These are phyloP conservation scores for Mucor velutinosus DNA, from an alignment of 371 early-diverging fungal genomes.

Conservation along the genomic window DNA sequence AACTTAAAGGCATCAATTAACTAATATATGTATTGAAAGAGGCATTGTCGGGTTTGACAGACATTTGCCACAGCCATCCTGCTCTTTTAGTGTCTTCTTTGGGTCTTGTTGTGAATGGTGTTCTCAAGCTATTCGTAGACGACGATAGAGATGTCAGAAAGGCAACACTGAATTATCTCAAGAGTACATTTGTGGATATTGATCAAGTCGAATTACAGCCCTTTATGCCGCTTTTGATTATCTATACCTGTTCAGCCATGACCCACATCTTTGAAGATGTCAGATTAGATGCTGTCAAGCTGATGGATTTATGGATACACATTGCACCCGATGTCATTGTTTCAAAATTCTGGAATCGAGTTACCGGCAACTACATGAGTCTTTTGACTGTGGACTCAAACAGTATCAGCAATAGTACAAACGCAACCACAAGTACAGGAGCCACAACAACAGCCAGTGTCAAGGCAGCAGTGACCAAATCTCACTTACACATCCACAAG, in stretches of 20 bases:
- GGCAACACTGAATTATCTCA: conserved; percentile 32
- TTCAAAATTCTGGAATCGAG: conserved; percentile 63
- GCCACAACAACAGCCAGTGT: conserved; percentile 25
- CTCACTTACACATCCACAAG: conserved; percentile 51
- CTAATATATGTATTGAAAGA: conserved; percentile 41
- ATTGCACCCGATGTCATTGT: conserved; percentile 63
- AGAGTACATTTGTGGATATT: conserved; percentile 33
- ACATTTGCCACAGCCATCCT: conserved; percentile 65
- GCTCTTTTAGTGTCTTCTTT: conserved; percentile 60
- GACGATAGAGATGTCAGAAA: conserved; percentile 63
- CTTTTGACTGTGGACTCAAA: conserved; percentile 42
- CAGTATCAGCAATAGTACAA: conserved; percentile 14
- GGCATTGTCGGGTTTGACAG: conserved; percentile 70
- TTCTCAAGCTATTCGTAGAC: conserved; percentile 64
- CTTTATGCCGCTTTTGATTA: conserved; percentile 75
- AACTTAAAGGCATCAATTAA: too few species aligned
- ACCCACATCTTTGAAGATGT: conserved; percentile 90
- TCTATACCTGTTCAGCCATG: conserved; percentile 87
- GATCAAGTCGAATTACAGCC: conserved; percentile 68
- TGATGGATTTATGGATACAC: conserved; percentile 77
- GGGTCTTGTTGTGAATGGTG: conserved; percentile 64
- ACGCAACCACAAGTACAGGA: neutral
- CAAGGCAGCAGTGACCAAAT: conserved; percentile 43
- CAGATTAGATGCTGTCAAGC: conserved; percentile 75
- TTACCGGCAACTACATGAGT: conserved; percentile 48